Conservation (phyloP, 169 alveolate species). For the Cryptosporidium bovis region DNA sequence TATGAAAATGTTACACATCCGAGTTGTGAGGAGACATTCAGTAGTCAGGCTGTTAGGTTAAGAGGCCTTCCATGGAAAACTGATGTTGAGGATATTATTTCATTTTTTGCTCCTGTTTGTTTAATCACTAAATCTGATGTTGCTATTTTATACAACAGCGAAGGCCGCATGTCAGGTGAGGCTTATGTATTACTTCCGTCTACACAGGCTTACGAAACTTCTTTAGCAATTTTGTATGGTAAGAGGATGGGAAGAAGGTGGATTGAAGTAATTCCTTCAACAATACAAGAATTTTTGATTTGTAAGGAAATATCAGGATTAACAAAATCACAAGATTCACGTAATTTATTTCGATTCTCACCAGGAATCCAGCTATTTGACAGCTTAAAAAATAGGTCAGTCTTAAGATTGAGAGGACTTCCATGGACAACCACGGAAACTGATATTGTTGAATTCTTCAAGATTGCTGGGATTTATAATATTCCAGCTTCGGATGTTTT, state of each 20-base stretch:
- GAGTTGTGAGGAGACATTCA: not conserved
- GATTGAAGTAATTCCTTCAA: constrained; percentile 77
- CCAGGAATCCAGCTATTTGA: not conserved
- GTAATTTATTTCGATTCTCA: not conserved
- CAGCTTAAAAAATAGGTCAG: constrained; percentile 21
- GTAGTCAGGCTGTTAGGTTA: constrained; percentile 14
- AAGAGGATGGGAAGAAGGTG: constrained; percentile 80
- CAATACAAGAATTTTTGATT: constrained; percentile 16
- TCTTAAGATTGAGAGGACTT: constrained; percentile 78
- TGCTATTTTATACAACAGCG: constrained; percentile 28
- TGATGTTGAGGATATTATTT: constrained; percentile 16
- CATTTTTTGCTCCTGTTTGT: constrained; percentile 42
- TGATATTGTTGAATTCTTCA: constrained; percentile 77
- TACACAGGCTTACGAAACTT: constrained; percentile 68
- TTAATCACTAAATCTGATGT: not conserved
- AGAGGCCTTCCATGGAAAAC: constrained; percentile 66
- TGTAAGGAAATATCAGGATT: constrained; percentile 1
- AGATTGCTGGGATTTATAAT: constrained; percentile 30
- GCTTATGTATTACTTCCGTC: constrained; percentile 80
- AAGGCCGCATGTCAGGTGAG: constrained; percentile 77
- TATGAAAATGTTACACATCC: not conserved
- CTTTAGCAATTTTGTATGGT: constrained; percentile 77
- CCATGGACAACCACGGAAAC: constrained; percentile 80
- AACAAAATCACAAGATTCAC: not conserved
- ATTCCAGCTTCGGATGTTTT: constrained; percentile 10